These are phyloP conservation scores for Candida rishiriensis DNA, from an alignment of 805 yeast species.

Conservation along the genomic window DNA sequence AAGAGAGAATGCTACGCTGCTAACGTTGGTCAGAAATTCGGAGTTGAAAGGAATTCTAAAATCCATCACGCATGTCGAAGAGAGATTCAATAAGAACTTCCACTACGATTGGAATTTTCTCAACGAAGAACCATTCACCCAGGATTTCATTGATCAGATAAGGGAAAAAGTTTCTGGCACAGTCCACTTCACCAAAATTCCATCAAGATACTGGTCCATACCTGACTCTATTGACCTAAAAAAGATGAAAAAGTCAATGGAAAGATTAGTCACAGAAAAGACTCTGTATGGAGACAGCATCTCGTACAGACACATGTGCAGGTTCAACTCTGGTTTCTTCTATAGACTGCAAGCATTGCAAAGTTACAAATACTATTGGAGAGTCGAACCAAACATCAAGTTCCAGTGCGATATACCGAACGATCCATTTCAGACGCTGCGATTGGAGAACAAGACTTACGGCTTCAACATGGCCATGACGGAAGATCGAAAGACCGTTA, in stretches of 20 bases:
- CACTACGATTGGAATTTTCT: conserved; percentile 43
- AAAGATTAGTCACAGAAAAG: conserved; percentile 21
- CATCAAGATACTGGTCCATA: conserved; percentile 42
- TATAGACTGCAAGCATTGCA: conserved; percentile 42
- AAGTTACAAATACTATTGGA: conserved; percentile 52
- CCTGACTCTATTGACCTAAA: conserved; percentile 39
- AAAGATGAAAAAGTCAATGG: conserved; percentile 27
- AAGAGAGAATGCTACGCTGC: conserved; percentile 59
- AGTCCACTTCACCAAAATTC: conserved; percentile 39
- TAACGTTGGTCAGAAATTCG: conserved; percentile 37
- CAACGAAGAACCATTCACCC: conserved; percentile 42
- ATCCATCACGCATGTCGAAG: conserved; percentile 34
- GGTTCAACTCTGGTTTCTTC: conserved; percentile 48
- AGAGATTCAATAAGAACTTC: conserved; percentile 33
- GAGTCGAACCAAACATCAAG: conserved; percentile 51
- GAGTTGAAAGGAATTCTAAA: conserved; percentile 34
- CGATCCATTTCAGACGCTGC: conserved; percentile 47
- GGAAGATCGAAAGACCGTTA: conserved; percentile 43
- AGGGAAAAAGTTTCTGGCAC: conserved; percentile 35
- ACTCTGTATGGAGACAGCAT: conserved; percentile 57
- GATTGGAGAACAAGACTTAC: conserved; percentile 41
- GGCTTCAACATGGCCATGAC: conserved; percentile 48
- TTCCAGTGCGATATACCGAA: conserved; percentile 45
- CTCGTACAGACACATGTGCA: conserved; percentile 67
- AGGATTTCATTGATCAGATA: conserved; percentile 33